These are phyloP conservation scores for Eucalyptus cloeziana DNA, from an alignment of 345 rosid species.

Conservation along the genomic window DNA sequence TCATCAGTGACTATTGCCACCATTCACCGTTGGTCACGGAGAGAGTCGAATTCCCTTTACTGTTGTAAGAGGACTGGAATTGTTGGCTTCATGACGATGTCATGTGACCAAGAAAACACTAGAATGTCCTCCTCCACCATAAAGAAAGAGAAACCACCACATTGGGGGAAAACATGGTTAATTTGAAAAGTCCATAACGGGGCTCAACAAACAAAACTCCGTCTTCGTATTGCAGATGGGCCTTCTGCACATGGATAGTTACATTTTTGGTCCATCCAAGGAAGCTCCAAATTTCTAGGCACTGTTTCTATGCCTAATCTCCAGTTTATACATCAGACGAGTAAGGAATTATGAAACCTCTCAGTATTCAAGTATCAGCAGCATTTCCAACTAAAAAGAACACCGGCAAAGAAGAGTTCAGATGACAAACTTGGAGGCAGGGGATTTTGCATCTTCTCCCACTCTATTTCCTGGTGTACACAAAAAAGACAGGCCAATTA, in stretches of 20 bases:
- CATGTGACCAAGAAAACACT: background rate
- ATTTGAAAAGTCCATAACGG: background rate
- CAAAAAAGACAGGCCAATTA: background rate
- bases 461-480: slow-evolving; percentile 9
- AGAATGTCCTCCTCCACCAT: background rate
- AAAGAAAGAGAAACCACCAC: background rate
- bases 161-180: background rate
- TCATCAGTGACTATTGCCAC: background rate
- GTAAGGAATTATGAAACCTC: background rate
- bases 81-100: background rate
- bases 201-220: background rate
- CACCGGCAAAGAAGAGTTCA: background rate
- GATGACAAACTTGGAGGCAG: slow-evolving; percentile 13
- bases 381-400: background rate
- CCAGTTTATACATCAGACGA: background rate
- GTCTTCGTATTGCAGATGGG: background rate
- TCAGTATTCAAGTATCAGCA: background rate
- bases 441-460: slow-evolving; percentile 6
- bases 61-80: background rate
- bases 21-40: background rate
- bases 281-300: background rate
- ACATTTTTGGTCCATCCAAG: background rate
- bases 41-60: background rate
- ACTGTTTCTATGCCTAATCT: background rate
- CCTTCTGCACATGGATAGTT: background rate